Base-by-base conservation (phyloP, 2,329 filamentous ascomycete species). In the Xylariaceae sp. region DNA sequence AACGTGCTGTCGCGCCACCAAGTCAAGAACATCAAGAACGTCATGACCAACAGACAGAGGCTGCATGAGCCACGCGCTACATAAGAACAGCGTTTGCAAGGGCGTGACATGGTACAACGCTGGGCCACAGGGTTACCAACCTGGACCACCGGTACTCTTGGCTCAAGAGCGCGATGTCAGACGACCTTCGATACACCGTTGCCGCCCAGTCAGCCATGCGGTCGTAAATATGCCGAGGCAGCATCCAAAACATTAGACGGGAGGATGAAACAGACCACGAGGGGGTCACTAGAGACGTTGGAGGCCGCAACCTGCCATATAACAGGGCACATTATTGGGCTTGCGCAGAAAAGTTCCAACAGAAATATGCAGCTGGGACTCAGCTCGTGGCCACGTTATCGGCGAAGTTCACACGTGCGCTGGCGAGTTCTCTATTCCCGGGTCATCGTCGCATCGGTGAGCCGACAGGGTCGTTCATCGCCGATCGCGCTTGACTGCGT, bases 21-120 rank as follows among this genome's bases (percentile, higher is more conserved):
- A 41, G 63, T 65, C 9, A 57, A 47, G 27, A 64, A 67, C 47
- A 61, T 66, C 44, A 52, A 50, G 37, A 64, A 66, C 45, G 48
- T 50, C 27, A 48, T 64, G 54, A 60, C 65, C 9, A 35, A 56
- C 11, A 58, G 62, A 67, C 67, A 65, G 34, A 62, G 51, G 57
- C 5, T 65, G 64, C 48, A 51, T 67, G 27, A 53, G 56, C 19
- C 19, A 19, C 19, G 19, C 19, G 1, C 19, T 19, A 19, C 19
- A 19, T 19, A 19, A 19, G 19, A 19, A 19, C 19, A 19, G 19
- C 19, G 19, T 19, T 19, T 67, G 64, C 49, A 55, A 44, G 12
- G 65, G 62, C 6, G 65, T 61, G 6, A 56, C 63, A 12, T 67
- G 63, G 60, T 66, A 62, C 41, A 61, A 65, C 26, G 64, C 57